Percentiles rank a stretch among this genome's conserved stretches.
These are phyloP conservation scores for Penicillium simplicissimum DNA, from an alignment of 495 filamentous ascomycete species.

Conservation along the genomic window DNA sequence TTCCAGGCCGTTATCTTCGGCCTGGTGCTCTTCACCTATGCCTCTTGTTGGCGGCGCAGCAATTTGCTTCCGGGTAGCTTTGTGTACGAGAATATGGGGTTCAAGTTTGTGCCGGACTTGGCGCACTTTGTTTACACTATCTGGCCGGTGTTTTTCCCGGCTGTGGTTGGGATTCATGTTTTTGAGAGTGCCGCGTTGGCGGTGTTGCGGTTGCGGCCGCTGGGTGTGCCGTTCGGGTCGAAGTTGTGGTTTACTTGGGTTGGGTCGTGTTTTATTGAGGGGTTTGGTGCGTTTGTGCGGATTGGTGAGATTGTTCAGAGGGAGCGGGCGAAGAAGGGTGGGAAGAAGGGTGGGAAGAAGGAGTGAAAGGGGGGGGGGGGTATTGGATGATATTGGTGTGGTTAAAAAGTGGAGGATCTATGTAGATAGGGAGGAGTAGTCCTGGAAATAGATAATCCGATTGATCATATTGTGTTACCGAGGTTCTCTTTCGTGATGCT, in stretches of 20 bases:
- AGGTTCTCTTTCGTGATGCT: neutral
- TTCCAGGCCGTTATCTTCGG: constrained; percentile 43
- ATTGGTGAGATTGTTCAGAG: constrained; percentile 57
- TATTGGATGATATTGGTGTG: too few species aligned
- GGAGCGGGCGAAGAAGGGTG: constrained; percentile 47
- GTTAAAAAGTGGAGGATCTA: neutral
- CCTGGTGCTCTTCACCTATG: constrained; percentile 44
- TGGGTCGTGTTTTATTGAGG: constrained; percentile 58
- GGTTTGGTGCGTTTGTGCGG: constrained; percentile 51
- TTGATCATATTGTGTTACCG: neutral
- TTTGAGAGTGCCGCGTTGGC: constrained; percentile 54
- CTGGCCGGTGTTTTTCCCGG: constrained; percentile 46
- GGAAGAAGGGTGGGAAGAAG: constrained; percentile 41
- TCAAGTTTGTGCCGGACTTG: constrained; percentile 48
- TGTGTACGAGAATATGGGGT: constrained; percentile 50
- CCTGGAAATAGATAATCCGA: neutral
- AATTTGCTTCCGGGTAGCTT: constrained; percentile 59
- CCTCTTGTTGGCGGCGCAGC: constrained; percentile 44
- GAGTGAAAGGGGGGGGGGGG: constrained; percentile 4
- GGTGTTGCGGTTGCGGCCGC: constrained; percentile 50
- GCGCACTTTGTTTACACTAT: constrained; percentile 50
- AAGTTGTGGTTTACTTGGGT: constrained; percentile 65
- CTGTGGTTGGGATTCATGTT: constrained; percentile 54
- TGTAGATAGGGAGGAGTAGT: constrained; percentile 1
- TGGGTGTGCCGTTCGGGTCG: constrained; percentile 54